Evolutionary conservation across 148 eudicot species (phyloP), one percentile per base, ranked within the genome.

Genomic region (Pharnaceum exiguum): DNA sequence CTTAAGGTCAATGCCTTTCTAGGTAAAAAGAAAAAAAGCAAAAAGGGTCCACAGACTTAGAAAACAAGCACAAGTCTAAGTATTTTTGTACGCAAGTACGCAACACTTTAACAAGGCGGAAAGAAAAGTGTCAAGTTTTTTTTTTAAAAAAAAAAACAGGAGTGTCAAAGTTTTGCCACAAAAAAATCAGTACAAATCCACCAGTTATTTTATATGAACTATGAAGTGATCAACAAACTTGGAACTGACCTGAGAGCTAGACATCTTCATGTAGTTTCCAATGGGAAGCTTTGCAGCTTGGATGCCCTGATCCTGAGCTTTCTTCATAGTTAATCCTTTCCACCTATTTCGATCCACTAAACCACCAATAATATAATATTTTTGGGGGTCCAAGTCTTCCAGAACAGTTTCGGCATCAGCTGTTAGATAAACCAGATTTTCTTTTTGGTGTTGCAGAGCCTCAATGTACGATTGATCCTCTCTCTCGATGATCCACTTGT

Each of bases 291-390:
- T 85, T 24, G 98, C 98, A 17, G 96, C 77, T 67, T 82, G 85
- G 39, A 93, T 85, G 37, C 90, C 91, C 68, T 93, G 90, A 50
- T 93, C 98, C 47, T 69, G 42, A 55, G 98, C 96, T 75, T 93
- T 93, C 66, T 88, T 85, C 86, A 82, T 63, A 60, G 98, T 88
- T 60, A 88, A 33, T 39, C 98, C 98, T 77, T 93, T 93, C 90
- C 90, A 93, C 15, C 98, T 71, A 55, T 93, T 93, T 19, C 98
- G 72, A 77, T 93, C 98, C 57, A 93, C 98, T 60, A 93, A 69
- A 32, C 98, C 98, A 49, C 98, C 98, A 40, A 91, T 75, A 38
- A 91, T 91, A 65, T 91, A 91, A 55, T 85, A 70, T 53, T 83
- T 80, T 36, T 57, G 79, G 30, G 68, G 76, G 66, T 88, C 94